These are phyloP conservation scores for Linnemannia schmuckeri DNA, from an alignment of 192 early-diverging fungal genomes.

Conservation along the genomic window DNA sequence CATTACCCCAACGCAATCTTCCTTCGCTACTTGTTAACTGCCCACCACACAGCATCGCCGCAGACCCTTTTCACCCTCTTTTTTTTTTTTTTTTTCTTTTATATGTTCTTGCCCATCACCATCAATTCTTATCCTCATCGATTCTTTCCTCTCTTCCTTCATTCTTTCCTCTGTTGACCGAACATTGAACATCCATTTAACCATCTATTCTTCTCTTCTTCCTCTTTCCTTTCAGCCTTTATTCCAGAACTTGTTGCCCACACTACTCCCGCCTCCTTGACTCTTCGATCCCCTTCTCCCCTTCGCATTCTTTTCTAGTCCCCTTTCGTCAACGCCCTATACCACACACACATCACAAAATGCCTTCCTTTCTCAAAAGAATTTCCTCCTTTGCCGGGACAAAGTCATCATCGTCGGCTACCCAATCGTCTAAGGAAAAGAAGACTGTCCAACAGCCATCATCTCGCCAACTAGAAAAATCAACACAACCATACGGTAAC, in stretches of 20 bases:
- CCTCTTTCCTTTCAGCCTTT: background rate
- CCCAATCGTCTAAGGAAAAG: background rate
- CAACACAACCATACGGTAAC: background rate
- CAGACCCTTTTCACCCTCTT: background rate
- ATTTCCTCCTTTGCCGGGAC: conserved; percentile 6
- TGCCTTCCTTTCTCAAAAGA: conserved; percentile 22
- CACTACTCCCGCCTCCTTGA: background rate
- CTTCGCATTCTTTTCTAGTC: background rate
- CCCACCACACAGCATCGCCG: background rate
- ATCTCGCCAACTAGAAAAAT: background rate
- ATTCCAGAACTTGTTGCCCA: background rate
- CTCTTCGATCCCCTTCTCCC: background rate
- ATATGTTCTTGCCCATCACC: background rate
- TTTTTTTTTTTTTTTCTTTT: background rate
- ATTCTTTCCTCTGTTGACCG: background rate
- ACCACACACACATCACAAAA: background rate
- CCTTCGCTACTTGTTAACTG: background rate
- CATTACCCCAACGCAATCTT: conserved; percentile 3
- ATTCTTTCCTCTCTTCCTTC: background rate
- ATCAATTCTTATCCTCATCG: background rate
- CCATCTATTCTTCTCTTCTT: background rate
- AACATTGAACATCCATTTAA: background rate
- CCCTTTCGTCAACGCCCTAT: background rate
- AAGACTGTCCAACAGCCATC: background rate
- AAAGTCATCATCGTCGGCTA: background rate